These are phyloP conservation scores for Magnaporthiopsis poae DNA, from an alignment of 2,329 filamentous ascomycete genomes.

Conservation along the genomic window DNA sequence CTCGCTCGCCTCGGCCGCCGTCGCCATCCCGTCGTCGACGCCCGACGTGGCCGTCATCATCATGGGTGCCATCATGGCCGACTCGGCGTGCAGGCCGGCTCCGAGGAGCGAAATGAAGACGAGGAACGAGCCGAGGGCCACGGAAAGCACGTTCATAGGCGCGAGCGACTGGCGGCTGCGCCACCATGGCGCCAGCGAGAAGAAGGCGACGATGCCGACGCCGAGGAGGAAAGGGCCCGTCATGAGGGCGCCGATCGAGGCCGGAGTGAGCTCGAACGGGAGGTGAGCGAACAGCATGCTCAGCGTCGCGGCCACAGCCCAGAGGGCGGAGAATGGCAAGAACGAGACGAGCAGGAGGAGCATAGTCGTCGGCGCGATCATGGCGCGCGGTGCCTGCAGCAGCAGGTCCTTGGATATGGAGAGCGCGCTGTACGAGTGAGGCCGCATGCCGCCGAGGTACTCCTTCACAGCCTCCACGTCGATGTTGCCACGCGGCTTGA, in stretches of 20 bases:
- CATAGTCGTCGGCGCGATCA: constrained; percentile 38
- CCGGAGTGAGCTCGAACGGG: constrained; percentile 31
- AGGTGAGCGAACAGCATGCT: constrained; percentile 36
- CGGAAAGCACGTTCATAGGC: constrained; percentile 22
- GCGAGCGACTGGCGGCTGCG: constrained; percentile 24
- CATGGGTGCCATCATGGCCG: constrained; percentile 23
- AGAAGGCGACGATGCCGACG: constrained; percentile 21
- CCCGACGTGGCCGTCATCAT: constrained; percentile 11
- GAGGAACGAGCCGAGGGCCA: constrained; percentile 29
- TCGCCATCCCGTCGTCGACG: constrained; percentile 21
- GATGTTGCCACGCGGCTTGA: constrained; percentile 19
- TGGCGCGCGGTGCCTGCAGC: constrained; percentile 37
- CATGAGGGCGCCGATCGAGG: constrained; percentile 35
- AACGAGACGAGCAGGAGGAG: constrained; percentile 36
- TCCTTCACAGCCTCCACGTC: constrained; percentile 23
- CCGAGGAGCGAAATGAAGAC: constrained; percentile 32
- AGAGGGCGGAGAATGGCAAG: constrained; percentile 36
- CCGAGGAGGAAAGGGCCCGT: constrained; percentile 34
- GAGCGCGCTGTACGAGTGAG: constrained; percentile 26
- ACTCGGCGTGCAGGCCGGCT: constrained; percentile 34
- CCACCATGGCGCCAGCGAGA: constrained; percentile 21
- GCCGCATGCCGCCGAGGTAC: constrained; percentile 32
- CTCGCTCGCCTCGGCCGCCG: constrained; percentile 15
- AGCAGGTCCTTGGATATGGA: constrained; percentile 21
- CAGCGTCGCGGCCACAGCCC: constrained; percentile 35